Evolutionary conservation across 768 basidiomycete genomes (phyloP).

Genomic region (Tricholoma terreum): DNA sequence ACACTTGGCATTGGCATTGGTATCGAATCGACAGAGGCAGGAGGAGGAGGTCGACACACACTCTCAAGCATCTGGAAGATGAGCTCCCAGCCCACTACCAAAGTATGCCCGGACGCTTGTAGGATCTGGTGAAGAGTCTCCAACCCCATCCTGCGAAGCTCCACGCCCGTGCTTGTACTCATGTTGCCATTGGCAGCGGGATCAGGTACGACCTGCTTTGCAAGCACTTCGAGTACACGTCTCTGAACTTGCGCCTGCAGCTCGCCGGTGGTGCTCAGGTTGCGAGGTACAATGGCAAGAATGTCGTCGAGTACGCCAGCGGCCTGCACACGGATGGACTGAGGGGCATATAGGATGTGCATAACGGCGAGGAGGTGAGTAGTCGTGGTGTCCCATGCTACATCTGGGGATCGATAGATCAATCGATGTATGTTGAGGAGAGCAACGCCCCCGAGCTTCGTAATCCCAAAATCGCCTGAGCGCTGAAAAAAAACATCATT

Average conservation of each 20-base stretch:
- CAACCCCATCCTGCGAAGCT: constrained; percentile 83
- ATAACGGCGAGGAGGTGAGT: constrained; percentile 78
- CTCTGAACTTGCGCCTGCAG: constrained; percentile 71
- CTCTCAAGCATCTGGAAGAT: constrained; percentile 92
- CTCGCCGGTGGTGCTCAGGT: constrained; percentile 57
- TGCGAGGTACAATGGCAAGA: constrained; percentile 71
- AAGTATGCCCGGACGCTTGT: constrained; percentile 86
- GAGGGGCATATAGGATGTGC: constrained; percentile 65
- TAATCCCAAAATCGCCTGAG: constrained; percentile 93
- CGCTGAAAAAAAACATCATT: constrained; percentile 44
- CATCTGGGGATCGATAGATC: constrained; percentile 73
- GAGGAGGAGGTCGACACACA: constrained; percentile 64
- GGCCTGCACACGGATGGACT: constrained; percentile 82
- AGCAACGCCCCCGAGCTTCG: constrained; percentile 76
- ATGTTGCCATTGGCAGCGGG: constrained; percentile 25
- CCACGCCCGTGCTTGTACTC: constrained; percentile 52
- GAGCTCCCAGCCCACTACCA: constrained; percentile 89
- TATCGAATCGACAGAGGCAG: constrained; percentile 39
- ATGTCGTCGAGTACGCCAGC: constrained; percentile 86
- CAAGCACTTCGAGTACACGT: constrained; percentile 82
- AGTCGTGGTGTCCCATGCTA: constrained; percentile 84
- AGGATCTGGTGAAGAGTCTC: constrained; percentile 89
- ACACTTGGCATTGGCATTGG: constrained; percentile 33
- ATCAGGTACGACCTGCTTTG: constrained; percentile 68
- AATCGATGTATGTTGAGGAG: constrained; percentile 85